These are phyloP conservation scores for Globisporangium radiosum DNA, from an alignment of 352 stramenopile species.

Conservation along the genomic window DNA sequence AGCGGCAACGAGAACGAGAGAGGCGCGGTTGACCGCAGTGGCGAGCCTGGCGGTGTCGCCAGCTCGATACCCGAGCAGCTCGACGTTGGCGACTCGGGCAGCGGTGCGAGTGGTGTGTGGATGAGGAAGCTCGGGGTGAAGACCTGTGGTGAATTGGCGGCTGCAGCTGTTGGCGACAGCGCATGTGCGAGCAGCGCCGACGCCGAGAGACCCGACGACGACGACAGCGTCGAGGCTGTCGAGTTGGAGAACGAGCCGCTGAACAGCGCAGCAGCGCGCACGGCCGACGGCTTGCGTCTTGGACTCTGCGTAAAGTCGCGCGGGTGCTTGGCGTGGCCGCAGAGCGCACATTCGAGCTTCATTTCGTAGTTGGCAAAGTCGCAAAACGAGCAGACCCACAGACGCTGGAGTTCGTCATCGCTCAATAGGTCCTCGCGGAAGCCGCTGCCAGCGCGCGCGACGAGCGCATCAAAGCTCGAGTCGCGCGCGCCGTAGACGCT, in stretches of 20 bases:
- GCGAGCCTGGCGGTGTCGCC: conserved; percentile 7
- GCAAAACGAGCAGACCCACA: conserved; percentile 49
- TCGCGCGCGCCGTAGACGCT: conserved; percentile 5
- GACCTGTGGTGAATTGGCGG: not conserved
- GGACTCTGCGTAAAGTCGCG: conserved; percentile 17
- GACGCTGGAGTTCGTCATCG: conserved; percentile 39
- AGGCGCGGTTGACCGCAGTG: not conserved
- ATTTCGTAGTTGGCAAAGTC: conserved; percentile 60
- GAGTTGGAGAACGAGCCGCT: conserved; percentile 15
- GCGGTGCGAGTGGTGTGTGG: conserved; percentile 10
- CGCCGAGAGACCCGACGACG: conserved; percentile 7
- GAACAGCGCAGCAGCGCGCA: conserved; percentile 24
- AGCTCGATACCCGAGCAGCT: not conserved
- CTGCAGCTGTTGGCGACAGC: not conserved
- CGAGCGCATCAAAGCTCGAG: conserved; percentile 19
- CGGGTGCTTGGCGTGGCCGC: conserved; percentile 31
- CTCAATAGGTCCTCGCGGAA: conserved; percentile 46
- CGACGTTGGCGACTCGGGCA: conserved; percentile 13
- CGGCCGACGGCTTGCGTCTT: conserved; percentile 19
- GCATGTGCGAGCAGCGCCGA: not conserved
- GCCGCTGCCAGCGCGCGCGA: conserved; percentile 18
- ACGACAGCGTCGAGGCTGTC: conserved; percentile 10
- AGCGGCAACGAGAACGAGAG: conserved; percentile 1
- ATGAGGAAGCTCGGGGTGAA: conserved; percentile 11
- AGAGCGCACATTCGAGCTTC: conserved; percentile 42